These are phyloP conservation scores for Sugiyamaella grinbergsii DNA, from an alignment of 1,139 yeast genomes.

Conservation along the genomic window DNA sequence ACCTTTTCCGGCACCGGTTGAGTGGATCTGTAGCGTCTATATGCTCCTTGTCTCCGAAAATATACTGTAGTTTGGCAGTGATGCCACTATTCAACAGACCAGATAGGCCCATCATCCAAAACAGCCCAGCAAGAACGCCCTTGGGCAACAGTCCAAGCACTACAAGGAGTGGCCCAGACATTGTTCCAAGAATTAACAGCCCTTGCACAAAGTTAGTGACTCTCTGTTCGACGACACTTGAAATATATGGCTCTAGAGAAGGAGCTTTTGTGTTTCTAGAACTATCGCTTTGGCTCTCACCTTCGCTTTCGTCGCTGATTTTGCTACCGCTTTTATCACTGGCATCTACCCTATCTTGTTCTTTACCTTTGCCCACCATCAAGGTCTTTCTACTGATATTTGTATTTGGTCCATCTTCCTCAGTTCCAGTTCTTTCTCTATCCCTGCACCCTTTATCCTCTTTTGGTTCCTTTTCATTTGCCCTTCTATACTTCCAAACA, in stretches of 20 bases:
- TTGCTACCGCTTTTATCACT: background rate
- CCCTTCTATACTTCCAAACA: conserved; percentile 51
- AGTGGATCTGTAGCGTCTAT: conserved; percentile 43
- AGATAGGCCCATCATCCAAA: conserved; percentile 88
- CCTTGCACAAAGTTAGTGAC: conserved; percentile 86
- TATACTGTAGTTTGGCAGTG: conserved; percentile 60
- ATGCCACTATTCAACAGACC: conserved; percentile 73
- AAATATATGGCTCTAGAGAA: conserved; percentile 36
- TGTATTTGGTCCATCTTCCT: background rate
- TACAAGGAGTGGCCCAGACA: conserved; percentile 82
- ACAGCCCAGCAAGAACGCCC: conserved; percentile 87
- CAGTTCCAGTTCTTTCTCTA: background rate
- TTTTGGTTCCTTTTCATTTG: conserved; percentile 27
- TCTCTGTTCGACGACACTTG: conserved; percentile 79
- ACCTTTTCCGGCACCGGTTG: conserved; percentile 37
- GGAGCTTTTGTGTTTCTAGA: conserved; percentile 17
- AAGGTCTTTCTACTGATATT: background rate
- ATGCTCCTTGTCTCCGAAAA: conserved; percentile 58
- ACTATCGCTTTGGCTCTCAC: conserved; percentile 2
- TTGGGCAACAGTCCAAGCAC: conserved; percentile 90
- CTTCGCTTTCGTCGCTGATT: background rate
- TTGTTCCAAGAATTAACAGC: conserved; percentile 75
- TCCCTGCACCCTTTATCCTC: conserved; percentile 2
- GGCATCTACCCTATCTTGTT: too few relatives aligned
- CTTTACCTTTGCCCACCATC: too few relatives aligned